Conservation (phyloP, 2,329 filamentous ascomycete species). For the Sarocladium brachiariae region DNA sequence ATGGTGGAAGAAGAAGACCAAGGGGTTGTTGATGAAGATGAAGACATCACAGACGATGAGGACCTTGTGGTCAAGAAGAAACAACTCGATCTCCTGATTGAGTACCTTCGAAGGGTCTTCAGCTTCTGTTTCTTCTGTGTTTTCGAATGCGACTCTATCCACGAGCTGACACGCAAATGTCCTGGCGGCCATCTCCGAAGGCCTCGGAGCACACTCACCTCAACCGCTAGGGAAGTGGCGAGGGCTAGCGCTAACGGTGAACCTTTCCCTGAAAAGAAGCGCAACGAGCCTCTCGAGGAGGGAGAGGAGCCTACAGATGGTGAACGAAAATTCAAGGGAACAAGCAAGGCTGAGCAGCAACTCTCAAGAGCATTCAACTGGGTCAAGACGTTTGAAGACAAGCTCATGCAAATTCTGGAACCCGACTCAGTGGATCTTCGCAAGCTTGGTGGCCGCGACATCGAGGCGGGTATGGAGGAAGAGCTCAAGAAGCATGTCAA, state of each 20-base stretch:
- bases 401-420: constrained; percentile 85
- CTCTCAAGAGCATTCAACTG: constrained; percentile 94
- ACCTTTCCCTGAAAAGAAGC: constrained; percentile 77
- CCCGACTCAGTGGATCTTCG: constrained; percentile 80
- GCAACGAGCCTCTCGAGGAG: constrained; percentile 55
- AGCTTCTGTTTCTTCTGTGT: constrained; percentile 99
- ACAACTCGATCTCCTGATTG: constrained; percentile 88
- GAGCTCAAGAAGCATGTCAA: constrained; percentile 85
- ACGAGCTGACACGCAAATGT: constrained; percentile 92
- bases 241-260: constrained; percentile 76
- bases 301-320: constrained; percentile 51
- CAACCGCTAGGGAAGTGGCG: constrained; percentile 76
- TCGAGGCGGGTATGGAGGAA: constrained; percentile 80
- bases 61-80: constrained; percentile 91
- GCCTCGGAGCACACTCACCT: constrained; percentile 77
- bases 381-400: constrained; percentile 98
- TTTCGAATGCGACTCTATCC: constrained; percentile 94
- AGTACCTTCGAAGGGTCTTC: constrained; percentile 93
- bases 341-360: constrained; percentile 79
- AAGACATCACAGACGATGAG: constrained; percentile 84
- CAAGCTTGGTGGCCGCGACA: constrained; percentile 82
- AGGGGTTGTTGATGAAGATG: constrained; percentile 67
- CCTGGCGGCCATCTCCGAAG: constrained; percentile 94
- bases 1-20: constrained; percentile 75
- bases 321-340: constrained; percentile 61